Conservation (phyloP, 495 filamentous ascomycete species). For the Xylaria venustula region DNA sequence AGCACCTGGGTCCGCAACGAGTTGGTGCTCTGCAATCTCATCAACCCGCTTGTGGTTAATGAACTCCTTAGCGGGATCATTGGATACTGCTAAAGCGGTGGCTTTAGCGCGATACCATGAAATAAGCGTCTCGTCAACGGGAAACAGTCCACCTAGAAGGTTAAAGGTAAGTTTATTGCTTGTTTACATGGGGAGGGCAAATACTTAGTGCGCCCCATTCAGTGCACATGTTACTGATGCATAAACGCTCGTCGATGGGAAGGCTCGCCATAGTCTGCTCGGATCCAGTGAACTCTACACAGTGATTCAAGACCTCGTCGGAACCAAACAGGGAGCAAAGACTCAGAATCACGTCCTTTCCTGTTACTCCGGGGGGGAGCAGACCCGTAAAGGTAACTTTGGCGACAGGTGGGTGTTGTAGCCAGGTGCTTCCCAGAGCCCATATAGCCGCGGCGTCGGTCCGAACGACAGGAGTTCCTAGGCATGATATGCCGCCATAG, state of each 20-base stretch:
- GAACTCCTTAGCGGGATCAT: conserved; percentile 36
- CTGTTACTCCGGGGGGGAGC: conserved; percentile 78
- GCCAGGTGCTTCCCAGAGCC: conserved; percentile 79
- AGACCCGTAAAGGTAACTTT: conserved; percentile 74
- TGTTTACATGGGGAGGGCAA: not conserved
- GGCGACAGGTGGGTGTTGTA: conserved; percentile 84
- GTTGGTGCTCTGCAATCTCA: conserved; percentile 62
- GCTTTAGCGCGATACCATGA: conserved; percentile 80
- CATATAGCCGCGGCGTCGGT: conserved; percentile 87
- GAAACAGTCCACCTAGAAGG: conserved; percentile 56
- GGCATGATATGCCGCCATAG: conserved; percentile 72
- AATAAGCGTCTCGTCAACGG: conserved; percentile 71
- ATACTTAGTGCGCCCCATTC: conserved; percentile 89
- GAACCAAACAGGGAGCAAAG: conserved; percentile 85
- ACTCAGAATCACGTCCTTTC: conserved; percentile 93
- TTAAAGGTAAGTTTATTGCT: not conserved
- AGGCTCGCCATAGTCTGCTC: conserved; percentile 75
- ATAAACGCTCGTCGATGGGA: conserved; percentile 72
- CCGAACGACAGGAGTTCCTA: conserved; percentile 77
- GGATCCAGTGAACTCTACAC: conserved; percentile 83
- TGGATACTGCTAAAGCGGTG: conserved; percentile 57
- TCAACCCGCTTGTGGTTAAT: conserved; percentile 73
- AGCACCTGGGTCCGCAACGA: conserved; percentile 73
- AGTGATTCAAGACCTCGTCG: conserved; percentile 90
- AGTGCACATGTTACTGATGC: conserved; percentile 93